Evolutionary conservation across 2,329 filamentous ascomycete species (phyloP).

Genomic region (Aspergillus sp.): DNA sequence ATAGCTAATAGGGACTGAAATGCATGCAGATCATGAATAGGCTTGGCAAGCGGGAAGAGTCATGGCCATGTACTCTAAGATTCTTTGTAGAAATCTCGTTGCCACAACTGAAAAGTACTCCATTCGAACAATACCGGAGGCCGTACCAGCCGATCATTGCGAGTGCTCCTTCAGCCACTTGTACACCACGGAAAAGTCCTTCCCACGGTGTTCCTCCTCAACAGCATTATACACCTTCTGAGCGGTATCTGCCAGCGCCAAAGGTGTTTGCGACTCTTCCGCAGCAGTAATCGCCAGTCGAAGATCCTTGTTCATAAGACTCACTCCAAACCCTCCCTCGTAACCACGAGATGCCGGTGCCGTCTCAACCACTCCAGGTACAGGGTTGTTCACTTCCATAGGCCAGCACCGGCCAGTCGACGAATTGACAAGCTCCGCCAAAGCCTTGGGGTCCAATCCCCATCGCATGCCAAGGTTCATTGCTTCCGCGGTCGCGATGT

Average conservation of each 20-base stretch:
- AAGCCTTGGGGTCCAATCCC: conserved; percentile 64
- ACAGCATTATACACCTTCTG: conserved; percentile 68
- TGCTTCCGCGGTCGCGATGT: conserved; percentile 70
- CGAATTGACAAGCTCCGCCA: conserved; percentile 86
- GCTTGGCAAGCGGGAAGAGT: too few relatives aligned
- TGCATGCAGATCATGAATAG: too few relatives aligned
- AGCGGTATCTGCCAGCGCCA: conserved; percentile 66
- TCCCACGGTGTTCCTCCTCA: conserved; percentile 64
- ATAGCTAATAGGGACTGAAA: too few relatives aligned
- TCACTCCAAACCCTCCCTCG: conserved; percentile 73
- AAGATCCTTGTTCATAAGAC: conserved; percentile 79
- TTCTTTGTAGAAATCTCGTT: too few relatives aligned
- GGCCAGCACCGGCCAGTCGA: conserved; percentile 97
- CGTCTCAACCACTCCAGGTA: conserved; percentile 76
- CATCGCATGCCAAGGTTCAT: conserved; percentile 67
- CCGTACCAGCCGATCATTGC: not conserved
- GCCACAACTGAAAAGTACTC: too few relatives aligned
- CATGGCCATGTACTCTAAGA: too few relatives aligned
- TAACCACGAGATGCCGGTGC: conserved; percentile 78
- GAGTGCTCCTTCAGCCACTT: conserved; percentile 58
- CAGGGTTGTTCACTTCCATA: conserved; percentile 92
- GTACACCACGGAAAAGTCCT: conserved; percentile 82
- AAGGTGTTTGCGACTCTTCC: conserved; percentile 63
- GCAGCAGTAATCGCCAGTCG: conserved; percentile 72
- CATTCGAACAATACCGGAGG: not conserved